These are phyloP conservation scores for Aspergillus uvarum DNA, from an alignment of 2,329 filamentous ascomycete species.

Conservation along the genomic window DNA sequence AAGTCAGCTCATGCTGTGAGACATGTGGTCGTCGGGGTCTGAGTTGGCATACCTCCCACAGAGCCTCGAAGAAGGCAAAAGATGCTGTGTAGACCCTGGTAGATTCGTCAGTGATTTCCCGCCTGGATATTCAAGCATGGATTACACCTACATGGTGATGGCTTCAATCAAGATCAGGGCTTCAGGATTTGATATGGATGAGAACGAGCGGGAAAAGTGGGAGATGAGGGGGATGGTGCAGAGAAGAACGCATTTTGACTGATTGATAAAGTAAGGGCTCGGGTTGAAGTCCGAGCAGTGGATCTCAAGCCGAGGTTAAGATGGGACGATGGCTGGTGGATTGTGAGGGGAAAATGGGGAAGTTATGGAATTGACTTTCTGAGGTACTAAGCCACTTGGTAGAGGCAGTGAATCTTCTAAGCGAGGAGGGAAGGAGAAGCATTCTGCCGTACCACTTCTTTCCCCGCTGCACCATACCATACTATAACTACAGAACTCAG, in stretches of 20 bases:
- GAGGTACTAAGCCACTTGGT: not conserved
- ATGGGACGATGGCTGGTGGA: not conserved
- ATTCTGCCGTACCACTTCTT: no score
- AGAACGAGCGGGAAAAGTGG: not conserved
- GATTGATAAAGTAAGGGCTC: not conserved
- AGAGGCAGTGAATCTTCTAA: not conserved
- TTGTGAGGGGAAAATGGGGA: not conserved
- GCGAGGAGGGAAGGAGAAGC: no score
- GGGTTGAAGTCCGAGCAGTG: conserved; percentile 1
- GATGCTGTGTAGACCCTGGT: conserved; percentile 64
- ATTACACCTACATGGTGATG: conserved; percentile 5
- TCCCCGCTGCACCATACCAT: no score
- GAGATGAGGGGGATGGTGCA: not conserved
- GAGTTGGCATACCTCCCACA: conserved; percentile 52
- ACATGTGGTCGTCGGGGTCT: not conserved
- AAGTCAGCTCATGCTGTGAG: conserved; percentile 3
- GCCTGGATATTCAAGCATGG: not conserved
- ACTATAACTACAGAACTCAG: no score
- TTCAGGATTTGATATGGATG: no score
- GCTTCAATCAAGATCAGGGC: not conserved
- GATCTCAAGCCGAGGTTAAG: conserved; percentile 1
- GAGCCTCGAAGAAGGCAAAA: conserved; percentile 77
- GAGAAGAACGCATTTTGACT: not conserved
- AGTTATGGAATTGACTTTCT: not conserved
- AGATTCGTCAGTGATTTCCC: not conserved